Conservation (phyloP, 139 green algal genomes). For the Spirogloea muscicola region DNA sequence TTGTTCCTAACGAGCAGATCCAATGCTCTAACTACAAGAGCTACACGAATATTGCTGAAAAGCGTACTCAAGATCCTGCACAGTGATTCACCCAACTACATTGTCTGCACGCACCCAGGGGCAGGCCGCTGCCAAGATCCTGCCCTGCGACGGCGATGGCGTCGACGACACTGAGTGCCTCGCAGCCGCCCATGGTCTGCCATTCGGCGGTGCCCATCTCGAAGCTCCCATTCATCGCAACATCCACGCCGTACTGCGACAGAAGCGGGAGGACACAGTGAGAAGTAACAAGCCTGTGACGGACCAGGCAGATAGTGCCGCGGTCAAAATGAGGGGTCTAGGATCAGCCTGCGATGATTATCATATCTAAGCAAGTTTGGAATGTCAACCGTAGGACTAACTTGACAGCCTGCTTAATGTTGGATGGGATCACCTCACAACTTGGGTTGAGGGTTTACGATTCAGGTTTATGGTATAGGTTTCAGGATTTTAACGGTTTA, state of each 20-base stretch:
- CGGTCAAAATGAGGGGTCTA: neutral
- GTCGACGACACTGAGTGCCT: slow-evolving; percentile 13
- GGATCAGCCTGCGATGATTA: no score
- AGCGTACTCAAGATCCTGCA: no score
- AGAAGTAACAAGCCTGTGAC: neutral
- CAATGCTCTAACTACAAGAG: neutral
- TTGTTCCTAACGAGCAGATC: neutral
- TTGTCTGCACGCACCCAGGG: neutral
- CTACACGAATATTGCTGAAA: slow-evolving; percentile 1
- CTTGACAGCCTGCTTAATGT: neutral
- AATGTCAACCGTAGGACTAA: neutral
- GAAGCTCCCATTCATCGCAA: slow-evolving; percentile 11
- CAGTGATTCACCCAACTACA: neutral
- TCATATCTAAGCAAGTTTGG: no score
- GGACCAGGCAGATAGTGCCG: neutral
- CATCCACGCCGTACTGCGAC: neutral
- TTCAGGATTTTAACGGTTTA: neutral
- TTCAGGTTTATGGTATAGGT: neutral
- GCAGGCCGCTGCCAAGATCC: neutral
- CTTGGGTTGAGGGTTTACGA: neutral
- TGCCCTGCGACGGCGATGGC: neutral
- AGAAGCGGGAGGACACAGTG: neutral
- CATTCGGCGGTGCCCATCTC: neutral
- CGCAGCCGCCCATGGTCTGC: slow-evolving; percentile 7
- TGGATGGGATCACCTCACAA: no score